Evolutionary conservation across 2,329 filamentous ascomycete species (phyloP).

Genomic region (Magnaporthales sp.): DNA sequence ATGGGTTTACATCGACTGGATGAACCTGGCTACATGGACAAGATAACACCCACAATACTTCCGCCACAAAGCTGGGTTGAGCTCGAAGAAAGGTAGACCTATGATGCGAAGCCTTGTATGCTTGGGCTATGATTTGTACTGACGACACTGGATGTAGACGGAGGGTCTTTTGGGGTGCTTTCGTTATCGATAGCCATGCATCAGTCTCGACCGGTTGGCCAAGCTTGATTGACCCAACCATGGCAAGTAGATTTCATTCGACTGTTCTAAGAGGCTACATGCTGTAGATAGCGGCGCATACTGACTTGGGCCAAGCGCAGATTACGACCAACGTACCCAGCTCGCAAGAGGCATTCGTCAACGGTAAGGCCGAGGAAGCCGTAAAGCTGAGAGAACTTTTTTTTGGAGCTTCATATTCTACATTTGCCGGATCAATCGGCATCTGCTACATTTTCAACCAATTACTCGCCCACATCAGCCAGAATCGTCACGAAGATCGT

Average conservation of each 20-base stretch:
- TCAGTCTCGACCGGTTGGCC: slow-evolving; percentile 90
- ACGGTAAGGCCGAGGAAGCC: slow-evolving; percentile 53
- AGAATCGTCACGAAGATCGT: slow-evolving; percentile 57
- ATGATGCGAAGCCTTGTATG: neutral
- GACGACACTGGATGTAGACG: slow-evolving; percentile 26
- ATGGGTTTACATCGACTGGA: slow-evolving; percentile 78
- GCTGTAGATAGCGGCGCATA: neutral
- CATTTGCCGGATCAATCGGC: slow-evolving; percentile 64
- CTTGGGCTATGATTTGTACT: neutral
- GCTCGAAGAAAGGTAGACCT: slow-evolving; percentile 48
- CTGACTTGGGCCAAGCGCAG: slow-evolving; percentile 22
- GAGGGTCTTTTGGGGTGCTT: slow-evolving; percentile 78
- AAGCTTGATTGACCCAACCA: slow-evolving; percentile 64
- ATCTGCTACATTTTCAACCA: slow-evolving; percentile 72
- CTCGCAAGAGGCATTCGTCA: slow-evolving; percentile 67
- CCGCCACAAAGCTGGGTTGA: slow-evolving; percentile 76
- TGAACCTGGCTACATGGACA: slow-evolving; percentile 45
- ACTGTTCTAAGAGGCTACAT: neutral
- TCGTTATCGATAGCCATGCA: slow-evolving; percentile 75
- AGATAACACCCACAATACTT: slow-evolving; percentile 60
- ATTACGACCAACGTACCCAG: slow-evolving; percentile 73
- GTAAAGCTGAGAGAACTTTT: slow-evolving; percentile 57
- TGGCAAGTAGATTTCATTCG: slow-evolving; percentile 33
- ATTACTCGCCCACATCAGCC: slow-evolving; percentile 74
- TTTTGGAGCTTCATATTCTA: slow-evolving; percentile 48